These are phyloP conservation scores for Eimeria tenella DNA, from an alignment of 169 alveolate genomes.

Conservation along the genomic window DNA sequence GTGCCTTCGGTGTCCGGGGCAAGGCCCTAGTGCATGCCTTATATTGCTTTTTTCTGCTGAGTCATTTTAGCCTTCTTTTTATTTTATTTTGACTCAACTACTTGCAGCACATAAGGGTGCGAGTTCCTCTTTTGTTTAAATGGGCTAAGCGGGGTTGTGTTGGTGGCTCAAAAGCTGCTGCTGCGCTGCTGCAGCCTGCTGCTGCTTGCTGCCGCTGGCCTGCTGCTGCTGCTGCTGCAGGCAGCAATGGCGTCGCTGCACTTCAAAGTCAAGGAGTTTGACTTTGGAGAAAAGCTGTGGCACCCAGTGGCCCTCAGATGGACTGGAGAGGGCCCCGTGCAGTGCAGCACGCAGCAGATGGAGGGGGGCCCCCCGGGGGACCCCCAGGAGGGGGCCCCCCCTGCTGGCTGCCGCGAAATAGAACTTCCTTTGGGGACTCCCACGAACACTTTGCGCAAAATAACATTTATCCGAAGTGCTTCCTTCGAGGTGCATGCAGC, in stretches of 20 bases:
- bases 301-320: constrained; percentile 37
- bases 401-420: neutral
- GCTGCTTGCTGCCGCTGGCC: neutral
- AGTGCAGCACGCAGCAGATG: constrained; percentile 3
- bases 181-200: too few relatives aligned
- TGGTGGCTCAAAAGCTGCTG: too few relatives aligned
- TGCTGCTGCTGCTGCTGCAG: constrained; percentile 8
- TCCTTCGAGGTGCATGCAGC: constrained; percentile 66
- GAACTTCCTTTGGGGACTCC: constrained; percentile 54
- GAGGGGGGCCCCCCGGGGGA: neutral
- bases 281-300: constrained; percentile 52
- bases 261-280: constrained; percentile 68
- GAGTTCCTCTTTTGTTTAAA: neutral
- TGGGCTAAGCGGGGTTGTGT: too few relatives aligned
- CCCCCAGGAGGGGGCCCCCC: neutral
- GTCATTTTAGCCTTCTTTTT: neutral
- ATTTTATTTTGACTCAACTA: neutral
- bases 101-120: neutral
- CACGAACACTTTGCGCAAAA: constrained; percentile 51
- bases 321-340: constrained; percentile 48
- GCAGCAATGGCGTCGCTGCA: constrained; percentile 75
- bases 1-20: too few relatives aligned
- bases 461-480: constrained; percentile 61
- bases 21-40: too few relatives aligned
- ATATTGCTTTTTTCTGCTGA: too few relatives aligned